Evolutionary conservation across 129 eudicot species (phyloP).

Genomic region (Ambrosia trifida): DNA sequence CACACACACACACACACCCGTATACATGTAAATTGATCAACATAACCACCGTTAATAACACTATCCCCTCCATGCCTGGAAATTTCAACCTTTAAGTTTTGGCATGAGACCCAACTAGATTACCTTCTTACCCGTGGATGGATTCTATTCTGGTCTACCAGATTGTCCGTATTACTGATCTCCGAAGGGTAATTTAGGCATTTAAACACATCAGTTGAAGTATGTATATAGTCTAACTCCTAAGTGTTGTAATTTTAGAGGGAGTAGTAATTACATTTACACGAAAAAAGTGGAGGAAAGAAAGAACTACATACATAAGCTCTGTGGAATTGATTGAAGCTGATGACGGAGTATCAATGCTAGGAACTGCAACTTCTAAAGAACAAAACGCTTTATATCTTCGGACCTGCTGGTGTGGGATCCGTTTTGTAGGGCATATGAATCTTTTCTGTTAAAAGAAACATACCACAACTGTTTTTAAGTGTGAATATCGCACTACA

Average conservation of each 20-base stretch:
- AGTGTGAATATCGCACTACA: neutral
- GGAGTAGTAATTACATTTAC: conserved; percentile 1
- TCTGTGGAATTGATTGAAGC: conserved; percentile 24
- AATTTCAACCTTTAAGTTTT: conserved; percentile 6
- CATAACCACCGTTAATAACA: neutral
- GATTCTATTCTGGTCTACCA: neutral
- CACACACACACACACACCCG: too few species aligned
- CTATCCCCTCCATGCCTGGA: neutral
- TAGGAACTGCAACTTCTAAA: conserved; percentile 40
- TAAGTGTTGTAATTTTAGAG: neutral
- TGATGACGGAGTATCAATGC: conserved; percentile 20
- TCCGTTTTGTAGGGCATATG: conserved; percentile 36
- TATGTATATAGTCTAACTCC: neutral
- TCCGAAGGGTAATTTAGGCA: neutral
- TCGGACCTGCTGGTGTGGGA: conserved; percentile 30
- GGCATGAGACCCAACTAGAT: conserved; percentile 4
- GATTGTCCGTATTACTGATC: conserved; percentile 1
- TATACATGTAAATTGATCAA: neutral
- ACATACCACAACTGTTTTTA: neutral
- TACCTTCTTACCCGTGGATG: neutral
- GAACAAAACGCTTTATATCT: conserved; percentile 34
- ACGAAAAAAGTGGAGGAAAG: neutral
- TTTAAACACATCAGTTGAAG: neutral
- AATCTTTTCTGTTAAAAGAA: conserved; percentile 33
- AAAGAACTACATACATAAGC: conserved; percentile 27